Conservation (phyloP, 352 stramenopile species). For the Pythium coloratum region DNA sequence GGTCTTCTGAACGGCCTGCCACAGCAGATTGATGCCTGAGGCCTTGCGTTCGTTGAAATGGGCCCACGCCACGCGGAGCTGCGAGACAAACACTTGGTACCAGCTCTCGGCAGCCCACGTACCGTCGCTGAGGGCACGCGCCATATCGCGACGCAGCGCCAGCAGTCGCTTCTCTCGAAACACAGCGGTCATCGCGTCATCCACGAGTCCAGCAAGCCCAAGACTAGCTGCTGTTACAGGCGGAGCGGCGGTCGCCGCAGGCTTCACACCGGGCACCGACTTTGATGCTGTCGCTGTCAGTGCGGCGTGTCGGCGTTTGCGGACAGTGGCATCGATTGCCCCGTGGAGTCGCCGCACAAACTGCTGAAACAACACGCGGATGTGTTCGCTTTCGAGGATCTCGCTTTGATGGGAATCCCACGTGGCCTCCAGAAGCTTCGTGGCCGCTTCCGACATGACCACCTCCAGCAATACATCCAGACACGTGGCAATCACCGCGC, state of each 20-base stretch:
- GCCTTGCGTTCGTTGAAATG: conserved; percentile 18
- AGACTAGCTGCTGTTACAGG: not conserved
- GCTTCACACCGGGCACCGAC: too few relatives aligned
- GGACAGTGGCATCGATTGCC: conserved; percentile 7
- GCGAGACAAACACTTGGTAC: conserved; percentile 13
- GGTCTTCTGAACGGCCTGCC: conserved; percentile 10
- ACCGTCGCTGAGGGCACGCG: not conserved
- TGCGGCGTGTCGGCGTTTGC: not conserved
- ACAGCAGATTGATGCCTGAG: conserved; percentile 18
- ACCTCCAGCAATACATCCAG: conserved; percentile 18
- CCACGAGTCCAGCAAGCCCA: conserved; percentile 30
- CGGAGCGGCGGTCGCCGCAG: not conserved
- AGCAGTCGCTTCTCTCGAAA: conserved; percentile 22
- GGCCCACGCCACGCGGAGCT: conserved; percentile 10
- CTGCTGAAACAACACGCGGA: conserved; percentile 12
- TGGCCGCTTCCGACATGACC: conserved; percentile 1
- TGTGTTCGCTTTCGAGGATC: conserved; percentile 8
- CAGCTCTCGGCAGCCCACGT: conserved; percentile 8
- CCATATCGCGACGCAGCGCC: conserved; percentile 14
- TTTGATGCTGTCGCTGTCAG: too few relatives aligned
- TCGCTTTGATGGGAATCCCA: conserved; percentile 5
- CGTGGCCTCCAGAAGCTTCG: conserved; percentile 4
- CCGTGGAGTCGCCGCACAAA: conserved; percentile 13
- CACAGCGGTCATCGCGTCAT: conserved; percentile 33
- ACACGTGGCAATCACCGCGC: conserved; percentile 6